Percentiles rank a stretch among this genome's conserved stretches.
Evolutionary conservation across 2,329 filamentous ascomycete genomes (phyloP).

Genomic region (Fusarium hostae): DNA sequence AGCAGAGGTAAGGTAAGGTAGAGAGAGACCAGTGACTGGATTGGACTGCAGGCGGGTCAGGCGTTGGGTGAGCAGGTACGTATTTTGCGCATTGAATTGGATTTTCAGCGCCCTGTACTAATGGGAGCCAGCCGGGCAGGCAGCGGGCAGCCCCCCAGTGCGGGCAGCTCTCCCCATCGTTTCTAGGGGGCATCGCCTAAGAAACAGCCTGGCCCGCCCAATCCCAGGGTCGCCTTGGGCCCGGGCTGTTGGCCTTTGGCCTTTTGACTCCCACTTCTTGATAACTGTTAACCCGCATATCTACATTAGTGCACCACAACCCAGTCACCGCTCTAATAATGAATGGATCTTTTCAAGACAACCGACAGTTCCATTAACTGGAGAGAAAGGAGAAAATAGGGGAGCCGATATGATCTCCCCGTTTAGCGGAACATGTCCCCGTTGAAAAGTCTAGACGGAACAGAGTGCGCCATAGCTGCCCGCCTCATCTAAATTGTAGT

Average conservation of each 20-base stretch:
- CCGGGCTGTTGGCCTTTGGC: neutral
- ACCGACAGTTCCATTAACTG: constrained; percentile 17
- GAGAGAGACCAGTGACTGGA: constrained; percentile 25
- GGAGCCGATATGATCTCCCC: constrained; percentile 8
- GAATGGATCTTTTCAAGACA: constrained; percentile 13
- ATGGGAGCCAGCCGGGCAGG: neutral
- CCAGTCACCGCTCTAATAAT: constrained; percentile 37
- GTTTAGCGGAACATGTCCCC: constrained; percentile 21
- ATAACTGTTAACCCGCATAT: constrained; percentile 24
- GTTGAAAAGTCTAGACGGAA: constrained; percentile 26
- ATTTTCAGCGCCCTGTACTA: constrained; percentile 1
- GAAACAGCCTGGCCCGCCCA: neutral
- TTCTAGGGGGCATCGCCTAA: neutral
- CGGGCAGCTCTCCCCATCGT: constrained; percentile 2
- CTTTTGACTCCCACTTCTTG: constrained; percentile 21
- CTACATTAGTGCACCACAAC: constrained; percentile 21
- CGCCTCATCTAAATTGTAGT: constrained; percentile 23
- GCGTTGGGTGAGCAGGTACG: constrained; percentile 1
- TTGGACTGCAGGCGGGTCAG: constrained; percentile 20
- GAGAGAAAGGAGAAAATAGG: constrained; percentile 15
- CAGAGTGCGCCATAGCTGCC: constrained; percentile 18
- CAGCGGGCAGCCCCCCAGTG: neutral
- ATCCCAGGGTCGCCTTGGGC: neutral
- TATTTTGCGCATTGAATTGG: constrained; percentile 10
- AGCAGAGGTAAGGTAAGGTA: constrained; percentile 28